Conservation (phyloP, 2,329 filamentous ascomycete genomes). For the Xenoacremonium recifei region DNA sequence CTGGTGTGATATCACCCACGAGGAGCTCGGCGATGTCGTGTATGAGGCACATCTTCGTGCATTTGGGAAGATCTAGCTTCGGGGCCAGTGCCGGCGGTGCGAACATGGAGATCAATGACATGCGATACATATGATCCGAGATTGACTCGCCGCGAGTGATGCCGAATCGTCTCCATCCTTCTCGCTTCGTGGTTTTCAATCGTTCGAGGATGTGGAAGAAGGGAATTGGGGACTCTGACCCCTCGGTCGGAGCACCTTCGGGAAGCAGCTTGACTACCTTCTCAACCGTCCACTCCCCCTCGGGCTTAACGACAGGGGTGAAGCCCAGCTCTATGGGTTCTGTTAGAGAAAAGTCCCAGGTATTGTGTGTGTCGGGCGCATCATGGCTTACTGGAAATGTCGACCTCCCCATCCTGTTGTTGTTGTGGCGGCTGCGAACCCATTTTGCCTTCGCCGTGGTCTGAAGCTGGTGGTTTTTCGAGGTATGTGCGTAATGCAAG, state of each 20-base stretch:
- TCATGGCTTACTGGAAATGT: slow-evolving; percentile 23
- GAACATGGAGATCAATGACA: slow-evolving; percentile 94
- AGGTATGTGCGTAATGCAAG: too few species aligned
- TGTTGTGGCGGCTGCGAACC: slow-evolving; percentile 27
- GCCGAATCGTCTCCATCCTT: slow-evolving; percentile 90
- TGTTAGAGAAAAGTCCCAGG: slow-evolving; percentile 6
- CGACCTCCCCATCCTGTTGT: slow-evolving; percentile 15
- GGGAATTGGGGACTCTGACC: slow-evolving; percentile 71
- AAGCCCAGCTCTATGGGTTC: slow-evolving; percentile 30
- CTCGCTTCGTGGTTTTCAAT: slow-evolving; percentile 93
- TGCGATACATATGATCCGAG: slow-evolving; percentile 98
- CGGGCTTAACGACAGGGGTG: slow-evolving; percentile 37
- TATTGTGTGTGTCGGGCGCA: not conserved
- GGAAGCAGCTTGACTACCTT: slow-evolving; percentile 65
- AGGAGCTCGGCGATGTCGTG: slow-evolving; percentile 97
- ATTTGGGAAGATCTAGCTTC: slow-evolving; percentile 74
- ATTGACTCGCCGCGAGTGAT: slow-evolving; percentile 85
- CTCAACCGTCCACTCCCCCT: slow-evolving; percentile 53
- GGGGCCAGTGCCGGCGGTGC: slow-evolving; percentile 72
- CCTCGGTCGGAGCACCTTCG: slow-evolving; percentile 51
- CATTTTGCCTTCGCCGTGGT: slow-evolving; percentile 16
- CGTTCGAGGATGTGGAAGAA: slow-evolving; percentile 95
- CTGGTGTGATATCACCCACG: slow-evolving; percentile 94
- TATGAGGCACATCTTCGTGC: slow-evolving; percentile 92
- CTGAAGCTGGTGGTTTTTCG: not conserved